These are phyloP conservation scores for Boletus reticuloceps DNA, from an alignment of 768 basidiomycete genomes.

Conservation along the genomic window DNA sequence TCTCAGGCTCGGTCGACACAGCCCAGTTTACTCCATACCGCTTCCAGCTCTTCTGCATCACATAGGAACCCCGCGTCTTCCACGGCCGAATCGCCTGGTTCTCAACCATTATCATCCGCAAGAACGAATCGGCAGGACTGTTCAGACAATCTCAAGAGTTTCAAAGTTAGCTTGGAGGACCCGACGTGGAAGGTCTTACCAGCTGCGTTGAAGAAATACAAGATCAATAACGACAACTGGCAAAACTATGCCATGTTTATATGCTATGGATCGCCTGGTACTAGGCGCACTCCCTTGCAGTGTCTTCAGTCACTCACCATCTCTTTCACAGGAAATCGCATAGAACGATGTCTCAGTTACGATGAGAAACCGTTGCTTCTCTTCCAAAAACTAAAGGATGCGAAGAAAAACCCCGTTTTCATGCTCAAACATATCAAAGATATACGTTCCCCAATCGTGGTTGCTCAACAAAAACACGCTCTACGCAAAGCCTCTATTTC, in stretches of 20 bases:
- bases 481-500: constrained; percentile 68
- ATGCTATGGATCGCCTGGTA: constrained; percentile 91
- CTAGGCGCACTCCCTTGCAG: background rate
- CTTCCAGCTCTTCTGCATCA: constrained; percentile 30
- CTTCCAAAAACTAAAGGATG: constrained; percentile 96
- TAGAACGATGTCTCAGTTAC: constrained; percentile 93
- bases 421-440: constrained; percentile 96
- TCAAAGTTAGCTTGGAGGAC: constrained; percentile 97
- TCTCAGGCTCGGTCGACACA: constrained; percentile 35
- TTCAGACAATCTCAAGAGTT: constrained; percentile 79
- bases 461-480: constrained; percentile 95
- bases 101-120: constrained; percentile 28
- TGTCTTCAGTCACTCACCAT: background rate
- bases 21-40: constrained; percentile 9
- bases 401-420: constrained; percentile 97
- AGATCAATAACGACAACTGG: constrained; percentile 98
- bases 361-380: constrained; percentile 97
- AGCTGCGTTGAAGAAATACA: constrained; percentile 97
- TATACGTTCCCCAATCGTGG: constrained; percentile 94
- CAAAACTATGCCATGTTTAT: constrained; percentile 99
- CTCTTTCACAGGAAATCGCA: constrained; percentile 53
- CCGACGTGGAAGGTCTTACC: constrained; percentile 99
- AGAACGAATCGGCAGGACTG: constrained; percentile 61
- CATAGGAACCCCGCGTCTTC: constrained; percentile 26
- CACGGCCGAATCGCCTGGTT: constrained; percentile 27